phyloP scores from a whole-genome alignment of 768 basidiomycete genomes.

The Hygrocybe coccinea region DNA sequence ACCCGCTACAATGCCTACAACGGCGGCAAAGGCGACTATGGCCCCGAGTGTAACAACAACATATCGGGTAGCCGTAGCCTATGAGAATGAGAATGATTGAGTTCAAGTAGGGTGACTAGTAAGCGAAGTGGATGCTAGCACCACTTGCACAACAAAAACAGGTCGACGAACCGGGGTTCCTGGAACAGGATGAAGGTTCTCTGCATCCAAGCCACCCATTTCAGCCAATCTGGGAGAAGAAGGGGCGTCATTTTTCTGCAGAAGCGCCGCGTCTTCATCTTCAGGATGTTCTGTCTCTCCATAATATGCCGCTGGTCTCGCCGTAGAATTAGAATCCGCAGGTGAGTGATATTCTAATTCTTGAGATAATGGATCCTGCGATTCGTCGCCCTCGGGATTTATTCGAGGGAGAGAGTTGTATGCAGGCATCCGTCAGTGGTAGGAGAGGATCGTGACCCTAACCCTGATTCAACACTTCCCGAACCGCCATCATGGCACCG shows the following conservation, averaged over 20 bases:
- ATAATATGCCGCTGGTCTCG: constrained; percentile 50
- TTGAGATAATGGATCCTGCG: constrained; percentile 2
- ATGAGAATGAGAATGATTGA: no score
- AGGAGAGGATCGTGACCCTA: neutral
- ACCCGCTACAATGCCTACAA: constrained; percentile 78
- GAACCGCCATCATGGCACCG: constrained; percentile 31
- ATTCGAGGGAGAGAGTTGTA: neutral
- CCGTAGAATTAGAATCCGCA: constrained; percentile 11
- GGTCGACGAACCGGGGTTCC: no score
- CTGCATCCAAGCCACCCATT: constrained; percentile 14
- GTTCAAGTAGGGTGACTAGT: no score
- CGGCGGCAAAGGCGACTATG: constrained; percentile 54
- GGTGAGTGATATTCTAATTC: neutral
- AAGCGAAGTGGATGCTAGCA: no score
- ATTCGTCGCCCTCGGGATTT: constrained; percentile 5
- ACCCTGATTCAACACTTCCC: neutral
- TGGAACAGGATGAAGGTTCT: no score
- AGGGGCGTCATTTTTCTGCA: constrained; percentile 40
- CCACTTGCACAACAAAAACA: no score
- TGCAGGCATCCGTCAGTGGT: neutral
- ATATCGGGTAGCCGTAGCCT: constrained; percentile 50
- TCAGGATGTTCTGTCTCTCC: constrained; percentile 77
- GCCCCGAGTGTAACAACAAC: constrained; percentile 58
- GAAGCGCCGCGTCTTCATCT: constrained; percentile 54
- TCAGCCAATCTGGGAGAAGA: constrained; percentile 29